Base-by-base conservation (phyloP, 2,329 filamentous ascomycete genomes). In the Nemania bipapillata region DNA sequence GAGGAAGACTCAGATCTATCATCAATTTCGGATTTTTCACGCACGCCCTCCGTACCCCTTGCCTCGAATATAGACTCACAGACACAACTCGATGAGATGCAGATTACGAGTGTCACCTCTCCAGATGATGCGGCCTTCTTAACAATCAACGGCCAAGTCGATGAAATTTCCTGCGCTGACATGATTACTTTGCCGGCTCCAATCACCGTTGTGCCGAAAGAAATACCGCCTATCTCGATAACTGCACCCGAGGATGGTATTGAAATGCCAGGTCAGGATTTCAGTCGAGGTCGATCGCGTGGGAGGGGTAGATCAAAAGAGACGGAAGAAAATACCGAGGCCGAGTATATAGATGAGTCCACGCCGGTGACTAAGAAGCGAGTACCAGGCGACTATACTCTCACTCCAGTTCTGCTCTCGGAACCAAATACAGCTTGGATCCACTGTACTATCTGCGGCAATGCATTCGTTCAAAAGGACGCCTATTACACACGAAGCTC, bases 401-500 rank as follows among this genome's bases (percentile, higher is more conserved):
- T 95, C 22, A 97, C 93, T 0, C 86, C 89, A 0, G 84, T 90
- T 12, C 85, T 97, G 0, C 87, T 97, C 0, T 89, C 90, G 0
- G 90, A 94, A 70, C 89, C 91, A 0, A 84, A 82, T 84, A 94
- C 84, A 84, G 93, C 85, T 77, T 98, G 94, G 95, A 92, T 97
- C 52, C 89, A 93, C 70, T 99, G 96, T 81, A 92, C 89, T 59
- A 93, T 92, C 28, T 99, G 96, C 81, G 87, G 88, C 57, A 86
- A 86, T 0, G 89, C 90, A 68, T 99, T 98, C 77, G 91, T 98
- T 5, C 95, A 98, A 79, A 86, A 89, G 47, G 92, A 98, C 71
- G 93, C 93, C 0, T 97, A 97, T 79, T 91, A 90, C 72, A 97
- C 94, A 0, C 89, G 91, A 60, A 90, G 91, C 56, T 91, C 93